These are phyloP conservation scores for Colletotrichum incanum DNA, from an alignment of 2,329 filamentous ascomycete genomes.

Conservation along the genomic window DNA sequence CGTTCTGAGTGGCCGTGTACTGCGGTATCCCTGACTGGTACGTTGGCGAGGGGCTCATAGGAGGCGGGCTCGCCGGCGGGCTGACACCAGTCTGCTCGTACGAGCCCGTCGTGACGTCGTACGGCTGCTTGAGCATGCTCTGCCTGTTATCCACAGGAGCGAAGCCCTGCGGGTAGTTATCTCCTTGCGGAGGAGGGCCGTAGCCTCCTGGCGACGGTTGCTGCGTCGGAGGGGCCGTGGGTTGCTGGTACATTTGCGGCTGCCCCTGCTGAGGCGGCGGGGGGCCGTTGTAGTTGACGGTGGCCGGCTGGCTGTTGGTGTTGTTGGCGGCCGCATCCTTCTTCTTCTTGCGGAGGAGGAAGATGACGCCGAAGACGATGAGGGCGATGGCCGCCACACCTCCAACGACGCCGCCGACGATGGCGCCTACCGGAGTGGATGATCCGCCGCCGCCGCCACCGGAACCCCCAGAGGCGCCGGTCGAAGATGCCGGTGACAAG, in stretches of 20 bases:
- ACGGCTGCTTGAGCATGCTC: slow-evolving; percentile 46
- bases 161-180: slow-evolving; percentile 34
- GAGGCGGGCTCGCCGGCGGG: slow-evolving; percentile 46
- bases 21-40: slow-evolving; percentile 38
- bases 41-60: slow-evolving; percentile 32
- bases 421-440: slow-evolving; percentile 52
- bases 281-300: slow-evolving; percentile 20
- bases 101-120: slow-evolving; percentile 32
- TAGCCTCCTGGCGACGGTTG: slow-evolving; percentile 43
- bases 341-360: slow-evolving; percentile 49
- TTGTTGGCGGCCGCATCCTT: slow-evolving; percentile 32
- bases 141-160: slow-evolving; percentile 43
- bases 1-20: slow-evolving; percentile 17
- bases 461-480: slow-evolving; percentile 54
- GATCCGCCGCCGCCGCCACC: slow-evolving; percentile 53
- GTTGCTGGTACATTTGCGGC: slow-evolving; percentile 40
- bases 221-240: slow-evolving; percentile 41
- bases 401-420: slow-evolving; percentile 58
- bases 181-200: slow-evolving; percentile 23
- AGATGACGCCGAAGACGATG: slow-evolving; percentile 49
- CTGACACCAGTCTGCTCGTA: slow-evolving; percentile 44
- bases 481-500: slow-evolving; percentile 5
- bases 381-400: slow-evolving; percentile 52
- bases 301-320: slow-evolving; percentile 21
- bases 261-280: slow-evolving; percentile 25